A percentile compares a stretch with the other conserved stretches of the same genome.
Conservation (phyloP, 1,284 basidiomycete species). For the Peniophora sp. region DNA sequence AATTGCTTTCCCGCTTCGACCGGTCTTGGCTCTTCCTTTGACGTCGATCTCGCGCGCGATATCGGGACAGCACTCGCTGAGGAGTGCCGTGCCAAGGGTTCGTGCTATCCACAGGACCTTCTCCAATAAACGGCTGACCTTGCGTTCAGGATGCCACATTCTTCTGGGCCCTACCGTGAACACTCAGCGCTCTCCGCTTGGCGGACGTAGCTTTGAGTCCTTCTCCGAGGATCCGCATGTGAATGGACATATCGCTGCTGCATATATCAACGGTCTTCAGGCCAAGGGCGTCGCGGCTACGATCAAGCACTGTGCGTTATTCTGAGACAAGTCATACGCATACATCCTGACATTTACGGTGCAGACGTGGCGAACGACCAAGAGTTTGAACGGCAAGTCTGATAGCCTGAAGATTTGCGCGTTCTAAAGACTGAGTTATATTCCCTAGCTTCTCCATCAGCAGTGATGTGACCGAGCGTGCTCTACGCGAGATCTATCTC, state of each 20-base stretch:
- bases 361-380: conserved; percentile 39
- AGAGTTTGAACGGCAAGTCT: conserved; percentile 32
- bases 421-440: not conserved
- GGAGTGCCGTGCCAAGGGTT: conserved; percentile 37
- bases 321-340: too few species aligned
- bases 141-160: conserved; percentile 21
- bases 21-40: conserved; percentile 41
- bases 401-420: not conserved
- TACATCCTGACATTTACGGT: too few species aligned
- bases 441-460: conserved; percentile 35
- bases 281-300: conserved; percentile 53
- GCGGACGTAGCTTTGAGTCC: conserved; percentile 44
- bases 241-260: conserved; percentile 40
- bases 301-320: conserved; percentile 27
- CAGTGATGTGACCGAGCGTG: conserved; percentile 50
- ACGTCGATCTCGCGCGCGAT: conserved; percentile 32
- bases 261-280: conserved; percentile 63
- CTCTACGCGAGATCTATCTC: conserved; percentile 65
- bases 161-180: conserved; percentile 48
- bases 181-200: conserved; percentile 41
- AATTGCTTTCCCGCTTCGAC: conserved; percentile 43
- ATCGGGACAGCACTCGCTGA: conserved; percentile 38
- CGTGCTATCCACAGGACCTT: conserved; percentile 2
- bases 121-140: not conserved
- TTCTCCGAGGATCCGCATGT: conserved; percentile 39